Conservation (phyloP, 2,329 filamentous ascomycete species). For the Calonectria pauciramosa region DNA sequence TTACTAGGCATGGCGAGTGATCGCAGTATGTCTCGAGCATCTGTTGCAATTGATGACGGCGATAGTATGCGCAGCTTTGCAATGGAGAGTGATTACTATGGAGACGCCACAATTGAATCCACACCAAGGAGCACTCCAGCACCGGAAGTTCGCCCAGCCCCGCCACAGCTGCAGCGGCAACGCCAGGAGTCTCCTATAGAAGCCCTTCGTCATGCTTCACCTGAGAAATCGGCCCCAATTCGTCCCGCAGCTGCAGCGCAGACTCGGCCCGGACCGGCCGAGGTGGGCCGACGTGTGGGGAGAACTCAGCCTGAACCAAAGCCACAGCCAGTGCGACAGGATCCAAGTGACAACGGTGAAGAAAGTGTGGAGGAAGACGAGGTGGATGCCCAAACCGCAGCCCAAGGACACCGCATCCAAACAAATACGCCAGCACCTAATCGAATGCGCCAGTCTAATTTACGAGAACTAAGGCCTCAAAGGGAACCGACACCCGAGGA, state of each 20-base stretch:
- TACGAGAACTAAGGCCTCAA: neutral
- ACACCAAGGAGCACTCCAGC: constrained; percentile 36
- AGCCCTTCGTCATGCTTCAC: constrained; percentile 10
- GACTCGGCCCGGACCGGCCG: neutral
- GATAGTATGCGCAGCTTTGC: constrained; percentile 53
- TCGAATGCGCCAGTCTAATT: constrained; percentile 20
- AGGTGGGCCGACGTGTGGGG: neutral
- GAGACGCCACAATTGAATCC: constrained; percentile 54
- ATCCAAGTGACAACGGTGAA: neutral
- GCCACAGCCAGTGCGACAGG: neutral
- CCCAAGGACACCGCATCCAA: constrained; percentile 1
- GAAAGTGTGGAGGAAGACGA: constrained; percentile 15
- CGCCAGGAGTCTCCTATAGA: neutral
- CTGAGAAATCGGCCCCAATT: neutral
- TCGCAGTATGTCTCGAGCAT: constrained; percentile 7
- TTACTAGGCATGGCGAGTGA: constrained; percentile 1
- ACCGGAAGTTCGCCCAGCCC: constrained; percentile 3
- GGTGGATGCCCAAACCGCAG: neutral
- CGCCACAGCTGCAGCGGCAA: neutral
- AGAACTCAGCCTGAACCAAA: constrained; percentile 1
- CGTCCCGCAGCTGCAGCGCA: neutral
- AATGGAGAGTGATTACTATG: constrained; percentile 53
- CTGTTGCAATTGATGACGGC: constrained; percentile 40
- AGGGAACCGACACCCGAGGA: neutral
- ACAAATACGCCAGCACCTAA: constrained; percentile 41